A percentile compares a stretch with the other conserved stretches of the same genome.
Evolutionary conservation across 176 grass and related monocot species (phyloP).

Genomic region (Eragrostis nindensis): DNA sequence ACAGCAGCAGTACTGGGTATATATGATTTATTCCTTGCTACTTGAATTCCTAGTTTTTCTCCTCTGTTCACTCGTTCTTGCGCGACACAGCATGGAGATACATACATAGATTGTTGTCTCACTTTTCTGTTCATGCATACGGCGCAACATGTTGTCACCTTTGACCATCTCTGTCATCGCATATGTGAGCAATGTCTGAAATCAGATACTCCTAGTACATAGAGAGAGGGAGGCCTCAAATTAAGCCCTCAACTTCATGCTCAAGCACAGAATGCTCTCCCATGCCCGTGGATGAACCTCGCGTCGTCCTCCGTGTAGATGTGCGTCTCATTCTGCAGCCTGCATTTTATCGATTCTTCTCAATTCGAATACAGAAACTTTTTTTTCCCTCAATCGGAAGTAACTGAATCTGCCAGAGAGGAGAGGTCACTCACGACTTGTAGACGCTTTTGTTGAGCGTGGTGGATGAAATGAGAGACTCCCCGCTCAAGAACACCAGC

Average conservation of each 20-base stretch:
- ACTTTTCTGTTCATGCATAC: too few relatives aligned
- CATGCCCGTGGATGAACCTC: slow-evolving; percentile 75
- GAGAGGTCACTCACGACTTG: slow-evolving; percentile 45
- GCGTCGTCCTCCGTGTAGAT: slow-evolving; percentile 76
- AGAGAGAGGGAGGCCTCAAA: background rate
- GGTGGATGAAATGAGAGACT: slow-evolving; percentile 70
- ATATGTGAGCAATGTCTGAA: too few relatives aligned
- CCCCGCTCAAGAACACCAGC: slow-evolving; percentile 61
- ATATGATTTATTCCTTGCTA: too few relatives aligned
- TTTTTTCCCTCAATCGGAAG: too few relatives aligned
- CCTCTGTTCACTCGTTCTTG: too few relatives aligned
- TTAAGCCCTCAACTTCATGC: background rate
- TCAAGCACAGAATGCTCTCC: slow-evolving; percentile 39
- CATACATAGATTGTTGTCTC: too few relatives aligned
- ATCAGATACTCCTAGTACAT: background rate
- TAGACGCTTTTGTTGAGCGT: slow-evolving; percentile 71
- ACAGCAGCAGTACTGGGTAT: too few relatives aligned
- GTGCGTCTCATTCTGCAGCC: slow-evolving; percentile 76
- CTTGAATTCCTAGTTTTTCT: too few relatives aligned
- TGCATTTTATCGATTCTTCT: background rate
- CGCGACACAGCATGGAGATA: too few relatives aligned
- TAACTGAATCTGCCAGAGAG: too few relatives aligned
- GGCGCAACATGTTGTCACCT: too few relatives aligned
- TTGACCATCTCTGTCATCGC: too few relatives aligned
- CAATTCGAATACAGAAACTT: background rate